A percentile compares a stretch with the other conserved stretches of the same genome.
phyloP scores from a whole-genome alignment of 345 rosid genomes.

The Gossypium anomalum region DNA sequence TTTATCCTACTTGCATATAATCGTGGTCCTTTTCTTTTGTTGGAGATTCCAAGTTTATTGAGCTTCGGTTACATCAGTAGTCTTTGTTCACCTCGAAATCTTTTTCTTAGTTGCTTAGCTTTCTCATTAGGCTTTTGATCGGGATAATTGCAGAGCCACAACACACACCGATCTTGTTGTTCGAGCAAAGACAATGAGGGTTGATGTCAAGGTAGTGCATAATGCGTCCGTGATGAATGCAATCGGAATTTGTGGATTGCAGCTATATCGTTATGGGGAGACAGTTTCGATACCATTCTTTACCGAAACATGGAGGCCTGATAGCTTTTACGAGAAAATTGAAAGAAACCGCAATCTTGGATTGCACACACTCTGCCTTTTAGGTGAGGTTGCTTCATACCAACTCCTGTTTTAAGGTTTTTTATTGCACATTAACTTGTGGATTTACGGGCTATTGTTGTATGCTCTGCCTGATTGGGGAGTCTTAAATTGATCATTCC shows the following conservation, averaged over 20 bases:
- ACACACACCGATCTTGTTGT: conserved; percentile 93
- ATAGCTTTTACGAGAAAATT: conserved; percentile 87
- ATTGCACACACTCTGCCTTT: conserved; percentile 83
- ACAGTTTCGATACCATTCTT: conserved; percentile 86
- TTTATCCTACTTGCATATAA: not conserved
- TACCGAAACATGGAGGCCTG: conserved; percentile 83
- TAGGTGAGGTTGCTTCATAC: conserved; percentile 38
- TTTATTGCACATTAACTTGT: not conserved
- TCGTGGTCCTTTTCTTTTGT: not conserved
- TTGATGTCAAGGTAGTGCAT: conserved; percentile 69
- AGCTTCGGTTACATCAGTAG: not conserved
- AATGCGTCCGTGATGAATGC: conserved; percentile 98
- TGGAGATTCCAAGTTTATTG: not conserved
- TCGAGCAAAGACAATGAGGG: conserved; percentile 69
- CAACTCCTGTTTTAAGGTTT: not conserved
- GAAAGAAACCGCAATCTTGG: conserved; percentile 59
- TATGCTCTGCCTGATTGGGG: not conserved
- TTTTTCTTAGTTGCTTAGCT: not conserved
- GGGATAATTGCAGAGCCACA: conserved; percentile 58
- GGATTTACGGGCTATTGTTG: not conserved
- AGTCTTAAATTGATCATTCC: not conserved
- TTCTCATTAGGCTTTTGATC: not conserved
- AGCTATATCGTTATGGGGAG: conserved; percentile 90
- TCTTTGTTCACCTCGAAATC: not conserved
- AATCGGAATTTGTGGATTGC: conserved; percentile 82